Conservation (phyloP, 495 filamentous ascomycete species). For the Ascodesmis nigricans region DNA sequence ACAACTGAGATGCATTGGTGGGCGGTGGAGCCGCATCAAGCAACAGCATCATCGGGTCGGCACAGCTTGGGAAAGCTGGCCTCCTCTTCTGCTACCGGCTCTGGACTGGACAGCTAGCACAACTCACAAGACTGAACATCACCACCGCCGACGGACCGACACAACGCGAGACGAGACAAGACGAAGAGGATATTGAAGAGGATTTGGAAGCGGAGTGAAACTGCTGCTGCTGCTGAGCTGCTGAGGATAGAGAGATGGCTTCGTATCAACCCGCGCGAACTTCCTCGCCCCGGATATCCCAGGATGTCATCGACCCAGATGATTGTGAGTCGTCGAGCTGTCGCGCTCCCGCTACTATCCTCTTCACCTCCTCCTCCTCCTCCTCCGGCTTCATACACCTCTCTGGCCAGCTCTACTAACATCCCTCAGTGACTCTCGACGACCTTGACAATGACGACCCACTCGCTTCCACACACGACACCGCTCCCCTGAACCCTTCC, state of each 20-base stretch:
- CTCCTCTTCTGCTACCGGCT: no score
- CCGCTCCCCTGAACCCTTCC: constrained; percentile 31
- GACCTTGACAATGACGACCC: constrained; percentile 96
- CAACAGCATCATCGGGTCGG: constrained; percentile 7
- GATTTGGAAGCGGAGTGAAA: no score
- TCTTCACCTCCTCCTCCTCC: not conserved
- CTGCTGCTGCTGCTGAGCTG: no score
- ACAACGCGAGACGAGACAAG: no score
- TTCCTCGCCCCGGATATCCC: constrained; percentile 42
- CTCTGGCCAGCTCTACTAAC: constrained; percentile 11
- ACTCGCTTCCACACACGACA: constrained; percentile 39
- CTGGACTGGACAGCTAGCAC: not conserved
- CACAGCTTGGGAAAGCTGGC: no score
- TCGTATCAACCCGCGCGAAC: no score
- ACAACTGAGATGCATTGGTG: not conserved
- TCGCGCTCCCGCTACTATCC: not conserved
- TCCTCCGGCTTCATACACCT: not conserved
- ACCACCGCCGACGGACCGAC: not conserved
- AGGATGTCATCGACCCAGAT: constrained; percentile 85
- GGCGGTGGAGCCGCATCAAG: not conserved
- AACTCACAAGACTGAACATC: not conserved
- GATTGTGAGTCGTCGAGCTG: constrained; percentile 58
- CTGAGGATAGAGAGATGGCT: no score
- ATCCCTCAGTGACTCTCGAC: constrained; percentile 44
- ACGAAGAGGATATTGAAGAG: no score